Evolutionary conservation across 345 rosid species (phyloP).

Genomic region (Arabidopsis thaliana): TAIR10.1 NC_003076.8:17227501-17228000

Average conservation of each 20-base stretch:
- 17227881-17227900: slow-evolving; percentile 58
- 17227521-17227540: slow-evolving; percentile 14
- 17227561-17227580: slow-evolving; percentile 62
- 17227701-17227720: slow-evolving; percentile 62
- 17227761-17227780: slow-evolving; percentile 74
- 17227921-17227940: slow-evolving; percentile 64
- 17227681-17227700: slow-evolving; percentile 75
- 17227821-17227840: slow-evolving; percentile 54
- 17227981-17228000: slow-evolving; percentile 56
- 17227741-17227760: slow-evolving; percentile 53
- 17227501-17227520: background rate
- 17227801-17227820: slow-evolving; percentile 64
- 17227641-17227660: slow-evolving; percentile 79
- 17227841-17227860: slow-evolving; percentile 68
- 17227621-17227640: slow-evolving; percentile 71
- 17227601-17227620: slow-evolving; percentile 68
- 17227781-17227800: slow-evolving; percentile 74
- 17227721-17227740: slow-evolving; percentile 65
- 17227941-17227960: slow-evolving; percentile 60
- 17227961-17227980: slow-evolving; percentile 73
- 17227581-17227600: slow-evolving; percentile 53
- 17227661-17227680: slow-evolving; percentile 61
- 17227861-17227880: slow-evolving; percentile 67
- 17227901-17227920: slow-evolving; percentile 74
- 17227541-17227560: slow-evolving; percentile 62